Conservation (phyloP, 306 rosid species). For the Prunus mira region DNA sequence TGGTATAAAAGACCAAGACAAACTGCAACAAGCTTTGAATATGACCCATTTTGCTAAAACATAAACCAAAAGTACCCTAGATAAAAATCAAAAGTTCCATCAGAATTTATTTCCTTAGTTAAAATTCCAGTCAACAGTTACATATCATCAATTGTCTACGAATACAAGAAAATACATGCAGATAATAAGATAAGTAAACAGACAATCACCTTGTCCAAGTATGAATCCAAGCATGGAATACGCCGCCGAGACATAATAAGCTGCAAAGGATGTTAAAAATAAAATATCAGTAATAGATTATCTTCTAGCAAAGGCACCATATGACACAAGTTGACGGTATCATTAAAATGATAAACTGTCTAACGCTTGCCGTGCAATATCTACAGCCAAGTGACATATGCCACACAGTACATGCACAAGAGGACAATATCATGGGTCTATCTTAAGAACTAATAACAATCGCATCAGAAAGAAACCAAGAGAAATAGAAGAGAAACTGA, state of each 20-base stretch:
- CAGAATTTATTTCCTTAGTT: not conserved
- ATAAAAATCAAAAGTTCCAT: not conserved
- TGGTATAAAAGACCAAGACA: not conserved
- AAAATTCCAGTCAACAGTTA: not conserved
- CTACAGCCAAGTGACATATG: not conserved
- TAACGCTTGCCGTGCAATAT: not conserved
- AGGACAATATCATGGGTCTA: not conserved
- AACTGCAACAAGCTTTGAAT: not conserved
- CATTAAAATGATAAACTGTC: conserved; percentile 1
- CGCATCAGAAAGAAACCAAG: not conserved
- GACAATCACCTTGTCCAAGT: conserved; percentile 71
- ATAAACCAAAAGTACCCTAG: not conserved
- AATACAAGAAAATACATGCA: not conserved
- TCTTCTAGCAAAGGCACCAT: conserved; percentile 13
- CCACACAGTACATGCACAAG: not conserved
- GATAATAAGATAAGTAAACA: not conserved
- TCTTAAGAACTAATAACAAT: not conserved
- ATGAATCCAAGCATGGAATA: conserved; percentile 96
- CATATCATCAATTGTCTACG: not conserved
- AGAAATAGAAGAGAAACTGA: not conserved
- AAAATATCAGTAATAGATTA: conserved; percentile 19
- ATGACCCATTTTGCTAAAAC: not conserved
- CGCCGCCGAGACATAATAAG: conserved; percentile 91
- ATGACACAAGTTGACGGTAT: not conserved
- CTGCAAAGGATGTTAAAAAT: conserved; percentile 42